phyloP scores from a whole-genome alignment of 257 asterid genomes.

The Solanum virginianum region DNA sequence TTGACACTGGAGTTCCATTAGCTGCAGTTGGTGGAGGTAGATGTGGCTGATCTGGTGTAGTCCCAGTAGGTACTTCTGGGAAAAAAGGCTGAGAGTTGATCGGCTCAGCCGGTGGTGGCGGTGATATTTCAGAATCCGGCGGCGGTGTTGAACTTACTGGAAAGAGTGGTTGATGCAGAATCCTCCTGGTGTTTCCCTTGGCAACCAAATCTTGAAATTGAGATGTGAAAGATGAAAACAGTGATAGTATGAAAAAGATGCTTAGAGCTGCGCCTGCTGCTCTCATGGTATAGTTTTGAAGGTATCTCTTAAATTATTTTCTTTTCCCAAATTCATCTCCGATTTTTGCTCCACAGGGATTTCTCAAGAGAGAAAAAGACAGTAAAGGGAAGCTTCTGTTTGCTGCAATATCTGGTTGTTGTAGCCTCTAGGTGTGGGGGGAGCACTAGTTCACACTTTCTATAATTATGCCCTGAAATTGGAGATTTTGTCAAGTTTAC shows the following conservation, averaged over 20 bases:
- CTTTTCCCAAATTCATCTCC: constrained; percentile 1
- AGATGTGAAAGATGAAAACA: constrained; percentile 6
- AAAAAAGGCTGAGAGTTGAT: constrained; percentile 67
- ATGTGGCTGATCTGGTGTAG: constrained; percentile 35
- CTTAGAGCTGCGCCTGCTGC: constrained; percentile 15
- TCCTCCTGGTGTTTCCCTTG: constrained; percentile 34
- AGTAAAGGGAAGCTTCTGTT: constrained; percentile 52
- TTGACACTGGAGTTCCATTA: constrained; percentile 22
- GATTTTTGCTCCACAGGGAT: background rate
- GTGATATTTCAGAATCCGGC: constrained; percentile 19
- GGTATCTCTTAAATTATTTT: background rate
- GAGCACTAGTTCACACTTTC: constrained; percentile 33
- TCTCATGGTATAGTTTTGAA: constrained; percentile 4
- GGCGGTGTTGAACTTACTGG: constrained; percentile 48
- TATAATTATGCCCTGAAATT: background rate
- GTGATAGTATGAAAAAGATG: constrained; percentile 25
- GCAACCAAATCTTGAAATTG: constrained; percentile 10
- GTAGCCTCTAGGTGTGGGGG: constrained; percentile 5
- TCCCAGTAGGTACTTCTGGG: constrained; percentile 61
- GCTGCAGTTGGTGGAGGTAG: constrained; percentile 31
- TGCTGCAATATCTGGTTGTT: constrained; percentile 56
- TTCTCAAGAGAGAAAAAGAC: constrained; percentile 3
- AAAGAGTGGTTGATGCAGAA: constrained; percentile 73
- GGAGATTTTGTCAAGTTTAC: background rate
- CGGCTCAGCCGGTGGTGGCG: constrained; percentile 23